Conservation (phyloP, 2,329 filamentous ascomycete genomes). For the Fusarium drepaniforme region DNA sequence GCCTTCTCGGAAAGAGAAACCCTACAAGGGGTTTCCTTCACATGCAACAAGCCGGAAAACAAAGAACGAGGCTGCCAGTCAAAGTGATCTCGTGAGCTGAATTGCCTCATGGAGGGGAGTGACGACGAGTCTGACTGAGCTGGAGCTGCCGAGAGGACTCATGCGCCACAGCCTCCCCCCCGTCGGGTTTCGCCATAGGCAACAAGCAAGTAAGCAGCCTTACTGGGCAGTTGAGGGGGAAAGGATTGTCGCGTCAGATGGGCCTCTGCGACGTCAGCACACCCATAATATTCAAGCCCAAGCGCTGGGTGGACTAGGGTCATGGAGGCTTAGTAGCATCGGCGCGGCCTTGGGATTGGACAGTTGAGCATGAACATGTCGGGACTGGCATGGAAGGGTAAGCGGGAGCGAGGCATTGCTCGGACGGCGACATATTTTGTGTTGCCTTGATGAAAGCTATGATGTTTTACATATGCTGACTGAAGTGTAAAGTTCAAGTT, state of each 20-base stretch:
- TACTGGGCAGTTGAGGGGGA: background rate
- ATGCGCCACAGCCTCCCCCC: constrained; percentile 19
- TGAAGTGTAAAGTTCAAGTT: background rate
- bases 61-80: background rate
- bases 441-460: background rate
- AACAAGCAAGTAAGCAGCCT: constrained; percentile 24
- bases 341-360: background rate
- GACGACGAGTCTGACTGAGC: background rate
- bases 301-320: constrained; percentile 19
- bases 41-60: constrained; percentile 5
- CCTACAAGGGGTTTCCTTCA: background rate
- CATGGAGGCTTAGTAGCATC: constrained; percentile 26
- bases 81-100: constrained; percentile 7
- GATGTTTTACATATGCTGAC: background rate
- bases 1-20: background rate
- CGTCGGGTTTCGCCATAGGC: constrained; percentile 13
- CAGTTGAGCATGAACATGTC: background rate
- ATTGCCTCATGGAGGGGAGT: background rate
- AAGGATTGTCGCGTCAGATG: constrained; percentile 32
- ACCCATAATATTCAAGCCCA: constrained; percentile 7
- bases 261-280: constrained; percentile 35
- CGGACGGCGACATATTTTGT: background rate
- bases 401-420: constrained; percentile 2
- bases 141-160: background rate
- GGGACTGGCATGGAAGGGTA: background rate